Evolutionary conservation across 805 yeast species (phyloP), one percentile per base, ranked within the genome.

Genomic region (Nakazawaea wyomingensis): DNA sequence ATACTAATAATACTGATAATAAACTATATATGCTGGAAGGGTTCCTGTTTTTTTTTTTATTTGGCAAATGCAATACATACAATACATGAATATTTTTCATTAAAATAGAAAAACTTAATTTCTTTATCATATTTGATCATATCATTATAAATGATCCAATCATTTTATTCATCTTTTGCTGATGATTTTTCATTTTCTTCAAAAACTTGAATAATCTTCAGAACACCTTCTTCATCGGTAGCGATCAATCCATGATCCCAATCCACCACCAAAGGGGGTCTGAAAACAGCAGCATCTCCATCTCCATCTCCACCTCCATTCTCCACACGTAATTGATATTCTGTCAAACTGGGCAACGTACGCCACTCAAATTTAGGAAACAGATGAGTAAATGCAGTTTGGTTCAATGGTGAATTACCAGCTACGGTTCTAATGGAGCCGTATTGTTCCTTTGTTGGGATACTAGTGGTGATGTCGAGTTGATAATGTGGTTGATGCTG

Each of bases 241-340:
- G 85, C 85, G 19, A 78, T 62, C 55, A 66, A 54, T 39, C 71
- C 69, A 50, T 76, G 68, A 49, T 74, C 77, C 85, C 85, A 80
- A 57, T 80, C 85, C 13, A 80, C 82, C 14, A 78, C 63, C 34
- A 77, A 59, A 1, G 82, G 82, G 1, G 69, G 63, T 3, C 51
- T 64, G 48, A 60, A 68, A 49, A 54, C 48, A 0, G 57, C 57
- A 16, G 50, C 50, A 14, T 43, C 45, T n/a, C n/a, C n/a, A n/a
- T n/a, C n/a, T n/a, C n/a, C n/a, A n/a, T n/a, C n/a, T n/a, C n/a
- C n/a, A n/a, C n/a, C n/a, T n/a, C n/a, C n/a, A 9, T 48, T 44
- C n/a, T 21, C 24, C 34, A 43, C 9, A 18, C 19, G 24, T 20
- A 37, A n/a, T 5, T 27, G 14, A 13, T 24, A 24, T 10, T 36